Conservation (phyloP, 1,284 basidiomycete species). For the Thelephora terrestris region DNA sequence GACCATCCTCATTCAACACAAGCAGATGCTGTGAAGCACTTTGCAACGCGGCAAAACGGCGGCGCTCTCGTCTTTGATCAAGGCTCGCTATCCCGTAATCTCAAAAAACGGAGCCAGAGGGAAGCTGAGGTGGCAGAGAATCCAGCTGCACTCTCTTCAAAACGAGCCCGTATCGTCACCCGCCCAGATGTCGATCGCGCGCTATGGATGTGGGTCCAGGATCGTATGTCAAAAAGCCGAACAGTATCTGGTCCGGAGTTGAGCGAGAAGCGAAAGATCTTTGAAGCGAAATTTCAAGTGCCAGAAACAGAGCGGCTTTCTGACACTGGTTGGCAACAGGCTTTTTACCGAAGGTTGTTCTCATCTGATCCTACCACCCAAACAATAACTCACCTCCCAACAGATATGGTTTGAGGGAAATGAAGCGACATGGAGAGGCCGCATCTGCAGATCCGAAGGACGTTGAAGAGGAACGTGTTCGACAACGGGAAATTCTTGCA, state of each 20-base stretch:
- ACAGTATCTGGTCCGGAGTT: constrained; percentile 23
- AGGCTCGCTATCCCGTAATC: too few relatives aligned
- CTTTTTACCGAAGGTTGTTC: constrained; percentile 1
- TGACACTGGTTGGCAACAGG: constrained; percentile 18
- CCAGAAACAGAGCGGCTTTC: constrained; percentile 17
- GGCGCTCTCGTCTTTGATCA: too few relatives aligned
- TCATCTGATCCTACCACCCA: too few relatives aligned
- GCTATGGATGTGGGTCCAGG: constrained; percentile 20
- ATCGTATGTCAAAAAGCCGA: constrained; percentile 19
- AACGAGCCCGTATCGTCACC: constrained; percentile 13
- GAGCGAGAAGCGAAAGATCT: constrained; percentile 16
- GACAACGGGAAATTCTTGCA: constrained; percentile 12
- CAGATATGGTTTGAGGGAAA: constrained; percentile 22
- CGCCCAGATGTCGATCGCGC: constrained; percentile 22
- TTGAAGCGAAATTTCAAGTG: constrained; percentile 21
- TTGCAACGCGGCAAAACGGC: too few relatives aligned
- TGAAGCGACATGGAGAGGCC: constrained; percentile 27
- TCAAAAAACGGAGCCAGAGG: too few relatives aligned
- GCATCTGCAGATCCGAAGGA: constrained; percentile 22
- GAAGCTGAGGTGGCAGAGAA: too few relatives aligned
- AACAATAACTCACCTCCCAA: too few relatives aligned
- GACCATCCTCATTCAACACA: too few relatives aligned
- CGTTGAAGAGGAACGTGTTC: constrained; percentile 16
- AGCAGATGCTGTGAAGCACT: too few relatives aligned
- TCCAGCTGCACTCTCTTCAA: too few relatives aligned